These are phyloP conservation scores for Echinosophora koreensis DNA, from an alignment of 306 rosid genomes.

Conservation along the genomic window DNA sequence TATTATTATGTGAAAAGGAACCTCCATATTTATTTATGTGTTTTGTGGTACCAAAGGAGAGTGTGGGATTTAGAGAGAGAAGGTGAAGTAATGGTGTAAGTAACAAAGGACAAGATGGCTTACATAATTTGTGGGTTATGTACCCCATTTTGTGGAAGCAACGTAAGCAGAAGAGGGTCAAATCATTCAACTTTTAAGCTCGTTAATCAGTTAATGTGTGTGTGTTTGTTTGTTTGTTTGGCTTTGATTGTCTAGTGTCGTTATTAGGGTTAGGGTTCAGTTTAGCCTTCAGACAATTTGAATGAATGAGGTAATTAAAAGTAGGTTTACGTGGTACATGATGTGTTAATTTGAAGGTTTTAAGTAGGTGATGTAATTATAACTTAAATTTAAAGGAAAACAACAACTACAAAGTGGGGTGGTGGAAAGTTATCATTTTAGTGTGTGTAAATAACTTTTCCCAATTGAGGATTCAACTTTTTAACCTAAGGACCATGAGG, in stretches of 20 bases:
- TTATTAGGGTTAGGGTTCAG: constrained; percentile 50
- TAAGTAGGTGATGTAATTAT: neutral
- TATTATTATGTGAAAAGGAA: neutral
- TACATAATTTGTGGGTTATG: constrained; percentile 57
- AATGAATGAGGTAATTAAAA: constrained; percentile 30
- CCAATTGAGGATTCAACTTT: constrained; percentile 24
- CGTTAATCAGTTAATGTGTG: constrained; percentile 38
- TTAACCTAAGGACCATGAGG: constrained; percentile 41
- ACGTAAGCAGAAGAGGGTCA: constrained; percentile 50
- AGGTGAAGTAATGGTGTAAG: constrained; percentile 8
- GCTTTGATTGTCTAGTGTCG: constrained; percentile 15
- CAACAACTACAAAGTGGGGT: neutral
- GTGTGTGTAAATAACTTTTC: constrained; percentile 5
- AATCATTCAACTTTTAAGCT: constrained; percentile 51
- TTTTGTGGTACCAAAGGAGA: neutral
- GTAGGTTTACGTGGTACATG: constrained; percentile 22
- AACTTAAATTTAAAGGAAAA: neutral
- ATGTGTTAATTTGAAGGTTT: neutral
- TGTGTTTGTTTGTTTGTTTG: constrained; percentile 28
- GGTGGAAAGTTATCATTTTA: constrained; percentile 19
- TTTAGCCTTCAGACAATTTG: constrained; percentile 26
- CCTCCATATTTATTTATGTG: neutral
- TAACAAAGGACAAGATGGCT: constrained; percentile 46
- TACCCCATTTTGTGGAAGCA: constrained; percentile 56
- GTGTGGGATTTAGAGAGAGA: constrained; percentile 23